Percentiles rank a stretch among this genome's conserved stretches.
Conservation (phyloP, 176 grass and related monocot genomes). For the Carex littledalei region DNA sequence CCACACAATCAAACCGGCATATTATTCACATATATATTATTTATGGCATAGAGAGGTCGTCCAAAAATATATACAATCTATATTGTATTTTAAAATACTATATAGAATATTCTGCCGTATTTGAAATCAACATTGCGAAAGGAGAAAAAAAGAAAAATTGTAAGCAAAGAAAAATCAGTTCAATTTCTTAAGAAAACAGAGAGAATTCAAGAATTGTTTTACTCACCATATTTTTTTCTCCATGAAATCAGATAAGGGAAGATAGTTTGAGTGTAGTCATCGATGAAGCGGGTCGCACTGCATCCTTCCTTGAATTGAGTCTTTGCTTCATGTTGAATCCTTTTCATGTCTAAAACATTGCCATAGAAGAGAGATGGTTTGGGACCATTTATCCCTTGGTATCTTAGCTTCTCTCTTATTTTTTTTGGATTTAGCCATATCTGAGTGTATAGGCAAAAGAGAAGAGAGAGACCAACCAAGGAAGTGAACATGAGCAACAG, state of each 20-base stretch:
- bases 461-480: constrained; percentile 25
- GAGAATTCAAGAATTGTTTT: background rate
- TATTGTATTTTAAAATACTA: background rate
- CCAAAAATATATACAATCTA: too few species aligned
- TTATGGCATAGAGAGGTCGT: too few species aligned
- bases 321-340: constrained; percentile 28
- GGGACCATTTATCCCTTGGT: constrained; percentile 68
- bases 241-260: constrained; percentile 64
- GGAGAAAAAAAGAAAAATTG: background rate
- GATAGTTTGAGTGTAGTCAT: constrained; percentile 35
- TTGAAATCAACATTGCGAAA: background rate
- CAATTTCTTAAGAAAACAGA: background rate
- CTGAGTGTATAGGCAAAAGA: constrained; percentile 30
- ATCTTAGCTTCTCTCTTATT: constrained; percentile 46
- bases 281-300: background rate
- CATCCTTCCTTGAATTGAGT: background rate
- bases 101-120: background rate
- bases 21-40: too few species aligned
- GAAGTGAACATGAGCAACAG: constrained; percentile 15
- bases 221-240: constrained; percentile 60
- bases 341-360: constrained; percentile 65
- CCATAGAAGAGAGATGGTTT: constrained; percentile 57
- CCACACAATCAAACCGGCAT: too few species aligned
- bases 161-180: background rate
- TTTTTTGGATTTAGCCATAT: constrained; percentile 41